Conservation (phyloP, 2,329 filamentous ascomycete genomes). For the Lecanoromycetidae sp. region DNA sequence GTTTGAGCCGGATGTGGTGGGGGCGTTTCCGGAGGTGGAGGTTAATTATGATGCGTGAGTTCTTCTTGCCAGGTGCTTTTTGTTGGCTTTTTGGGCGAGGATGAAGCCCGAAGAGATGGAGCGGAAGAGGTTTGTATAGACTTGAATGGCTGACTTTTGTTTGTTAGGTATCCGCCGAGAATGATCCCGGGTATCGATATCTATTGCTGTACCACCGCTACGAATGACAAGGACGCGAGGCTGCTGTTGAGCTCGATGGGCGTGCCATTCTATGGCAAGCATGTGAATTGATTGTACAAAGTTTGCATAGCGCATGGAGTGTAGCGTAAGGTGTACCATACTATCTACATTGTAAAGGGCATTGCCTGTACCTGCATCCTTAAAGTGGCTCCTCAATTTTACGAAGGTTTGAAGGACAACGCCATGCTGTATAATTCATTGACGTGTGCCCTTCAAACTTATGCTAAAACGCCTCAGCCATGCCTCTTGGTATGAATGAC, state of each 20-base stretch:
- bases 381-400: too few relatives aligned
- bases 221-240: constrained; percentile 71
- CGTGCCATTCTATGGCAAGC: constrained; percentile 71
- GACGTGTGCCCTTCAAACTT: not conserved
- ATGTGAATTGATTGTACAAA: constrained; percentile 36
- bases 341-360: not conserved
- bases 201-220: constrained; percentile 72
- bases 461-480: not conserved
- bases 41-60: constrained; percentile 83
- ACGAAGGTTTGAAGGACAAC: too few relatives aligned
- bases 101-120: too few relatives aligned
- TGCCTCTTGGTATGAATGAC: not conserved
- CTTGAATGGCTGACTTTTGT: constrained; percentile 41
- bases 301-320: not conserved
- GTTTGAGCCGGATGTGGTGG: constrained; percentile 60
- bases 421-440: too few relatives aligned
- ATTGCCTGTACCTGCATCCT: too few relatives aligned
- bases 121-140: not conserved
- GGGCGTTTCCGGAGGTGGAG: constrained; percentile 85
- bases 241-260: constrained; percentile 61
- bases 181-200: constrained; percentile 81
- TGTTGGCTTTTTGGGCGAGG: not conserved
- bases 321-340: not conserved
- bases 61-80: not conserved
- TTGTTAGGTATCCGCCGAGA: constrained; percentile 50